Percentiles rank a stretch among this genome's conserved stretches.
Evolutionary conservation across 2,329 filamentous ascomycete species (phyloP).

Genomic region (Anisogramma anomala): DNA sequence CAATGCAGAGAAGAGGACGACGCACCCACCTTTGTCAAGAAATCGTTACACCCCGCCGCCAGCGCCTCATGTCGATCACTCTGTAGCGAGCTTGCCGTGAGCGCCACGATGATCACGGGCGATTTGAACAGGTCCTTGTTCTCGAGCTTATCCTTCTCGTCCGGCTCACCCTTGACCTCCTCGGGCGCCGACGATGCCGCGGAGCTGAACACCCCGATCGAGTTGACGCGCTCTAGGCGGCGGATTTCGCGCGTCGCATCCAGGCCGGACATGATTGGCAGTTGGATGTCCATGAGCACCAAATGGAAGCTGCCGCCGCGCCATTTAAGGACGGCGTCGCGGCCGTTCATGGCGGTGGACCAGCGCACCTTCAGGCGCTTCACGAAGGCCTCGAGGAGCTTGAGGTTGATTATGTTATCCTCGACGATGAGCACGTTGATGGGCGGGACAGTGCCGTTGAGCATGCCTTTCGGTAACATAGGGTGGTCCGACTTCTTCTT

Average conservation of each 20-base stretch:
- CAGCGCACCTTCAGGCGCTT: conserved; percentile 91
- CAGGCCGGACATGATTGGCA: conserved; percentile 91
- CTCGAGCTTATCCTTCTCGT: conserved; percentile 57
- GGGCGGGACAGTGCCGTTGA: conserved; percentile 77
- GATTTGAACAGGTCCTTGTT: conserved; percentile 75
- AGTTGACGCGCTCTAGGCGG: conserved; percentile 77
- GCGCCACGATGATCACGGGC: conserved; percentile 91
- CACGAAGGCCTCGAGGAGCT: conserved; percentile 88
- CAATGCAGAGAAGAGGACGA: background rate
- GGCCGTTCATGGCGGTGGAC: conserved; percentile 94
- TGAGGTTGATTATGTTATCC: conserved; percentile 96
- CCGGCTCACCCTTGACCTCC: conserved; percentile 34
- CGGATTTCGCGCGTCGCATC: conserved; percentile 93
- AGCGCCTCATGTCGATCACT: conserved; percentile 91
- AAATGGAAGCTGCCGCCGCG: conserved; percentile 84
- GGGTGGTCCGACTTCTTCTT: conserved; percentile 40
- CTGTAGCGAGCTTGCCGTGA: conserved; percentile 89
- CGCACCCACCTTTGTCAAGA: conserved; percentile 75
- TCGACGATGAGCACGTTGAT: conserved; percentile 98
- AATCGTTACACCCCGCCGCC: conserved; percentile 94
- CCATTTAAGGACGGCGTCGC: conserved; percentile 90
- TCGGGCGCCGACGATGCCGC: conserved; percentile 43
- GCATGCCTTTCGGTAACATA: conserved; percentile 47
- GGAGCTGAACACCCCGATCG: conserved; percentile 76
- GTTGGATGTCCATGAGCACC: conserved; percentile 96